These are phyloP conservation scores for Pythium dissotocum DNA, from an alignment of 352 stramenopile genomes.

Conservation along the genomic window DNA sequence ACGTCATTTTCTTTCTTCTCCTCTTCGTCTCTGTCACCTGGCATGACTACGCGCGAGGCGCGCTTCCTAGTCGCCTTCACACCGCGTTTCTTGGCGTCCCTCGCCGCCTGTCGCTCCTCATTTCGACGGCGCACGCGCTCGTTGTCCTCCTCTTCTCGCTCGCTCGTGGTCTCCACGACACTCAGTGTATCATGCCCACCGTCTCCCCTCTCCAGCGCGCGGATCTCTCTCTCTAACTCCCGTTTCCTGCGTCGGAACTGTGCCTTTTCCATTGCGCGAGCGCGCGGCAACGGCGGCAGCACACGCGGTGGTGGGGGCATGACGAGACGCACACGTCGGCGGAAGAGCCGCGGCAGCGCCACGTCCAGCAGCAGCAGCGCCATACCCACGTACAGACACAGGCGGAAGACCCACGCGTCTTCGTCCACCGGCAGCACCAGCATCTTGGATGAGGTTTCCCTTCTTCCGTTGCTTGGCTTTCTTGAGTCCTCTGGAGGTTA, in stretches of 20 bases:
- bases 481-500: not conserved
- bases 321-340: constrained; percentile 51
- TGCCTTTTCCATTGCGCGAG: constrained; percentile 33
- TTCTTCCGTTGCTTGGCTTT: not conserved
- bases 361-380: constrained; percentile 54
- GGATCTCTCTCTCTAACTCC: constrained; percentile 39
- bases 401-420: constrained; percentile 48
- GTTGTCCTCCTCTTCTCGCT: not conserved
- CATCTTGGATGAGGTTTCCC: not conserved
- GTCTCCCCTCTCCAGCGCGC: constrained; percentile 35
- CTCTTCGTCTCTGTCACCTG: constrained; percentile 12
- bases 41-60: constrained; percentile 11
- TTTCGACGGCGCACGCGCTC: not conserved
- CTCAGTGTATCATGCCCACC: not conserved
- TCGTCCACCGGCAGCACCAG: constrained; percentile 54
- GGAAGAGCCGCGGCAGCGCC: constrained; percentile 50
- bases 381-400: constrained; percentile 59
- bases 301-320: constrained; percentile 30
- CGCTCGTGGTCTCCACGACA: constrained; percentile 1
- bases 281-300: constrained; percentile 18
- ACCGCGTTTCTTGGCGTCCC: not conserved
- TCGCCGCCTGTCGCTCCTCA: constrained; percentile 4
- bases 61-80: constrained; percentile 4
- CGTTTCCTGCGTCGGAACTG: constrained; percentile 46
- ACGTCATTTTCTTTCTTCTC: constrained; percentile 9